Evolutionary conservation across 768 basidiomycete genomes (phyloP).

Genomic region (Lactarius tabidus): DNA sequence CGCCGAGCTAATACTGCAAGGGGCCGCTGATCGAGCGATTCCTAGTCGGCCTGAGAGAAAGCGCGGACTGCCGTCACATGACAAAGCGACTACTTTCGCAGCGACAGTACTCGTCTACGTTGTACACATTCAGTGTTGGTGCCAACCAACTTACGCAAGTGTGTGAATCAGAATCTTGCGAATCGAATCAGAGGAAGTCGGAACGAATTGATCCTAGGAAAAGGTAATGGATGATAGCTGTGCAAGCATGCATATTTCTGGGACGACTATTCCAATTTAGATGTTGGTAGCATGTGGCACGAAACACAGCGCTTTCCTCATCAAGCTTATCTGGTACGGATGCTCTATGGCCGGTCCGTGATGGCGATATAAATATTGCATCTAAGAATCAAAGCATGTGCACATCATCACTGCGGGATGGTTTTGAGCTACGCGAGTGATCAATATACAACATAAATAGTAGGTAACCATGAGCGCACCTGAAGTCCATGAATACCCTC

Average conservation of each 20-base stretch:
- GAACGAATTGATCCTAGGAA: background rate
- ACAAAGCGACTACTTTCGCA: background rate
- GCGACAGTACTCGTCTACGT: background rate
- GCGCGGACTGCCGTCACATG: background rate
- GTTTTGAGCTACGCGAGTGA: constrained; percentile 20
- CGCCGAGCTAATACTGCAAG: background rate
- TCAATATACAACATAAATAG: background rate
- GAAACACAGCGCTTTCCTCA: background rate
- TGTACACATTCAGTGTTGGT: background rate
- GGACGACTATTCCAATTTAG: background rate
- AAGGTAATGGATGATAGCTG: background rate
- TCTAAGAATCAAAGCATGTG: constrained; percentile 3
- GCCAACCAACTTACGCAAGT: background rate
- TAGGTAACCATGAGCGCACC: constrained; percentile 42
- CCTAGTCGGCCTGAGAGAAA: background rate
- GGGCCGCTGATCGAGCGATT: background rate
- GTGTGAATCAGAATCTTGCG: background rate
- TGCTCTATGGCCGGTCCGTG: background rate
- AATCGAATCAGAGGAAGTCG: background rate
- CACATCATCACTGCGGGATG: constrained; percentile 5
- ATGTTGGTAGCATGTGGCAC: constrained; percentile 2
- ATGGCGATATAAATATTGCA: background rate
- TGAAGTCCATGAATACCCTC: constrained; percentile 91
- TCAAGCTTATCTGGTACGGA: constrained; percentile 5
- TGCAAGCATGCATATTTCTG: background rate